Percentiles rank a stretch among this genome's conserved stretches.
phyloP scores from a whole-genome alignment of 2,329 filamentous ascomycete species.

The Dactylonectria estremocensis region DNA sequence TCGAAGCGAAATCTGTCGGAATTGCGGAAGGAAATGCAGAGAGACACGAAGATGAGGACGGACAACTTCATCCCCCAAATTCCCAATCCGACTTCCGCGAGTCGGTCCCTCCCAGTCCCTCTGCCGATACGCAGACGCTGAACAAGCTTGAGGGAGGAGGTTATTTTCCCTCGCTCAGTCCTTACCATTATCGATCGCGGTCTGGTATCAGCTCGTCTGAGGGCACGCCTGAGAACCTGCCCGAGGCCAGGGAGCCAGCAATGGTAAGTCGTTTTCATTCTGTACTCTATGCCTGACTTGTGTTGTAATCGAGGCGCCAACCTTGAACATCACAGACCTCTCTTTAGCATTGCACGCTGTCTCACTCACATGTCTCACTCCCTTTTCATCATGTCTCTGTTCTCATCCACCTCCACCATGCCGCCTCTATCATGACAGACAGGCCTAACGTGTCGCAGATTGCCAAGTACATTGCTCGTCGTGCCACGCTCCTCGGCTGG shows the following conservation, averaged over 20 bases:
- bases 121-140: constrained; percentile 35
- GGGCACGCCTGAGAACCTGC: constrained; percentile 42
- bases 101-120: constrained; percentile 40
- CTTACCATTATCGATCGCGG: constrained; percentile 27
- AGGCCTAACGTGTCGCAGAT: constrained; percentile 37
- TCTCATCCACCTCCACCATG: not conserved
- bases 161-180: not conserved
- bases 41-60: too few species aligned
- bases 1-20: too few species aligned
- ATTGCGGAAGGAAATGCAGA: too few species aligned
- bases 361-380: too few species aligned
- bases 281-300: not conserved
- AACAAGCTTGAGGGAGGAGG: constrained; percentile 39
- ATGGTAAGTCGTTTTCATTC: constrained; percentile 34
- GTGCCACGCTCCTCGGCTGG: constrained; percentile 47
- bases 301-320: too few species aligned
- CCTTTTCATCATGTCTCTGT: not conserved
- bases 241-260: constrained; percentile 37
- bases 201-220: constrained; percentile 43
- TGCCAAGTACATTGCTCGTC: constrained; percentile 46
- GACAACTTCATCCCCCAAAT: too few species aligned
- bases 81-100: constrained; percentile 43
- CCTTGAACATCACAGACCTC: too few species aligned
- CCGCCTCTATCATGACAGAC: not conserved
- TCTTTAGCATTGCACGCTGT: too few species aligned